Conservation (phyloP, 2,329 filamentous ascomycete species). For the Magnaporthiopsis incrustans region DNA sequence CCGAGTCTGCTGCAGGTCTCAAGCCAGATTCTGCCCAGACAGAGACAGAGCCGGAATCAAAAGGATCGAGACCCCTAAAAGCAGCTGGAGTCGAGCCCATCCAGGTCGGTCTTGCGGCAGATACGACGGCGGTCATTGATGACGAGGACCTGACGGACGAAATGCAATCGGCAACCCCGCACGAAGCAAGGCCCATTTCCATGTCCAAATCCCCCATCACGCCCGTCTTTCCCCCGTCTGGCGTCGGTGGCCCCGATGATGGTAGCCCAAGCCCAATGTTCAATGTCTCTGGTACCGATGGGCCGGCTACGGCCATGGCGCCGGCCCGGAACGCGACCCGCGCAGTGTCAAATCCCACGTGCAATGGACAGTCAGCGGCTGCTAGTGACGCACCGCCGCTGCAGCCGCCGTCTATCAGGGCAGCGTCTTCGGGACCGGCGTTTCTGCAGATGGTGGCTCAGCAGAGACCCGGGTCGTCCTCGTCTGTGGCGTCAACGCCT, state of each 20-base stretch:
- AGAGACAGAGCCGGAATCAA: neutral
- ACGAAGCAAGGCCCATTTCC: constrained; percentile 73
- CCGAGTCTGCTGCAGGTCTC: neutral
- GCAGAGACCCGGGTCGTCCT: constrained; percentile 23
- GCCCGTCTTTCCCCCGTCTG: constrained; percentile 42
- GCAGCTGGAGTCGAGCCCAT: constrained; percentile 43
- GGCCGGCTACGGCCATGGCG: constrained; percentile 4
- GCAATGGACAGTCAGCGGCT: constrained; percentile 10
- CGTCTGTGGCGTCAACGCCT: constrained; percentile 20
- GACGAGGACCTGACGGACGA: constrained; percentile 83
- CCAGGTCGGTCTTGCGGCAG: constrained; percentile 29
- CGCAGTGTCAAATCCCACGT: constrained; percentile 40
- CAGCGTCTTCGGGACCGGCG: constrained; percentile 49
- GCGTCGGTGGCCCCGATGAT: neutral
- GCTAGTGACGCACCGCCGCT: constrained; percentile 30
- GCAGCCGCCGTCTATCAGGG: constrained; percentile 40
- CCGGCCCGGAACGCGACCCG: constrained; percentile 19
- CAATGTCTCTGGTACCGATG: neutral
- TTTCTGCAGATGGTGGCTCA: constrained; percentile 47
- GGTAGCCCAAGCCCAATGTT: neutral
- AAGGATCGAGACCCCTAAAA: neutral
- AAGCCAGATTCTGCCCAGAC: neutral
- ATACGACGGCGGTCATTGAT: constrained; percentile 41
- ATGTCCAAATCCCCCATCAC: constrained; percentile 79
- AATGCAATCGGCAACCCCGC: constrained; percentile 69